Percentiles rank a stretch among this genome's conserved stretches.
Conservation (phyloP, 352 stramenopile species). For the Phytophthora crassamura region DNA sequence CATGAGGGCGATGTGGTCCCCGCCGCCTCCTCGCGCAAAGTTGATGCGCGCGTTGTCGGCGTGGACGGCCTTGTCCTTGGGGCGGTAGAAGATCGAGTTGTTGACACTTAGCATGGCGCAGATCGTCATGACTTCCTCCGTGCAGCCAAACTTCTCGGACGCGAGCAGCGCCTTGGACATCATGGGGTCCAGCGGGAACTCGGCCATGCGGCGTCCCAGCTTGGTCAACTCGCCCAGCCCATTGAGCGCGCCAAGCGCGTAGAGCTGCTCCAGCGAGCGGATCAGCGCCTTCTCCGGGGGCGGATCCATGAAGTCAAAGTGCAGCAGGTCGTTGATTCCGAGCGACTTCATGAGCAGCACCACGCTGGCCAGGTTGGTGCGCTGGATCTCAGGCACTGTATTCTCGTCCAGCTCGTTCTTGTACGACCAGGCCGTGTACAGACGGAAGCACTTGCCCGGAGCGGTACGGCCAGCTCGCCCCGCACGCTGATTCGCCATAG, state of each 20-base stretch:
- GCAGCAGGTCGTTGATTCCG: conserved; percentile 98
- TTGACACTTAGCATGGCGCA: conserved; percentile 98
- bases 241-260: conserved; percentile 99
- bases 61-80: conserved; percentile 99
- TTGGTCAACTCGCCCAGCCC: conserved; percentile 98
- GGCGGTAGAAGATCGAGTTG: conserved; percentile 98
- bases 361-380: conserved; percentile 95
- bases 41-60: conserved; percentile 98
- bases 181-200: conserved; percentile 96
- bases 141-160: conserved; percentile 92
- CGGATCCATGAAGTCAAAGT: conserved; percentile 99
- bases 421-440: conserved; percentile 99
- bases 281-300: conserved; percentile 99
- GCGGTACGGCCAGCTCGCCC: conserved; percentile 96
- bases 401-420: conserved; percentile 99
- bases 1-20: conserved; percentile 98
- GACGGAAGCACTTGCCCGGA: conserved; percentile 98
- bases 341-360: conserved; percentile 99
- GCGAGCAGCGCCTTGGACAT: conserved; percentile 95
- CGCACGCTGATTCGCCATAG: conserved; percentile 96
- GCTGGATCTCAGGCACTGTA: conserved; percentile 98
- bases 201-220: conserved; percentile 94
- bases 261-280: conserved; percentile 97
- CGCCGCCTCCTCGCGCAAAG: conserved; percentile 96
- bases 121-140: conserved; percentile 96